Conservation (phyloP, 345 rosid genomes). For the Viola odorata region DNA sequence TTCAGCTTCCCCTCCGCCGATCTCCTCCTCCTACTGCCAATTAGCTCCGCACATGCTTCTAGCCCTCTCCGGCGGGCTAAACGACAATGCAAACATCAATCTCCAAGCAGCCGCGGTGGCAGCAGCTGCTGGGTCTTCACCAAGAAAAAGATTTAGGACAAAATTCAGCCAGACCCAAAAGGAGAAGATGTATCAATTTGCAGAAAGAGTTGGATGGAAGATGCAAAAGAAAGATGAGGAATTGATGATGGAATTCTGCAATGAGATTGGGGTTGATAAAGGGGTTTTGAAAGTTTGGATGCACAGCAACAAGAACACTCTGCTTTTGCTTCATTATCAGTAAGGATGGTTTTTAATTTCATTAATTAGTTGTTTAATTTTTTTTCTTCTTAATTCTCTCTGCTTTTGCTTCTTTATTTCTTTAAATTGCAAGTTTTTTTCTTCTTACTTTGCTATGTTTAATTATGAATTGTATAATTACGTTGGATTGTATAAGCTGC, state of each 20-base stretch:
- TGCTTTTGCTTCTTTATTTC: too few relatives aligned
- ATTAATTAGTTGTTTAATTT: too few relatives aligned
- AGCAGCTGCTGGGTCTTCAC: constrained; percentile 5
- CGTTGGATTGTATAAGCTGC: too few relatives aligned
- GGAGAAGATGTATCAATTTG: constrained; percentile 52
- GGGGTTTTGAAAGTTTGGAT: constrained; percentile 87
- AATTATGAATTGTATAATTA: too few relatives aligned
- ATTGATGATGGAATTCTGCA: constrained; percentile 49
- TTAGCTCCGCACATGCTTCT: constrained; percentile 32
- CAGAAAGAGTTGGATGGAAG: constrained; percentile 82
- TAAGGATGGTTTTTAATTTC: too few relatives aligned
- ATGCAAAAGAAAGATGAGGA: constrained; percentile 79
- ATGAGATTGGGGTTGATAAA: constrained; percentile 61
- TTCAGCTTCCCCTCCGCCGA: constrained; percentile 29
- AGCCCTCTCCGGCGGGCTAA: constrained; percentile 19
- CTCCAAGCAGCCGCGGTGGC: not conserved
- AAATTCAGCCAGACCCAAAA: constrained; percentile 25
- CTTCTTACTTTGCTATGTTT: too few relatives aligned
- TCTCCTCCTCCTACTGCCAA: constrained; percentile 31
- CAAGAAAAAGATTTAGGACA: constrained; percentile 24
- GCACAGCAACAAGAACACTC: constrained; percentile 85
- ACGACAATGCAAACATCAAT: constrained; percentile 9
- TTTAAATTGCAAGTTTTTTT: too few relatives aligned
- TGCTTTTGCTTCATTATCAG: too few relatives aligned
- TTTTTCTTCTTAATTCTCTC: too few relatives aligned